Evolutionary conservation across 169 alveolate genomes (phyloP).

Genomic region (Theileria annulata): DNA sequence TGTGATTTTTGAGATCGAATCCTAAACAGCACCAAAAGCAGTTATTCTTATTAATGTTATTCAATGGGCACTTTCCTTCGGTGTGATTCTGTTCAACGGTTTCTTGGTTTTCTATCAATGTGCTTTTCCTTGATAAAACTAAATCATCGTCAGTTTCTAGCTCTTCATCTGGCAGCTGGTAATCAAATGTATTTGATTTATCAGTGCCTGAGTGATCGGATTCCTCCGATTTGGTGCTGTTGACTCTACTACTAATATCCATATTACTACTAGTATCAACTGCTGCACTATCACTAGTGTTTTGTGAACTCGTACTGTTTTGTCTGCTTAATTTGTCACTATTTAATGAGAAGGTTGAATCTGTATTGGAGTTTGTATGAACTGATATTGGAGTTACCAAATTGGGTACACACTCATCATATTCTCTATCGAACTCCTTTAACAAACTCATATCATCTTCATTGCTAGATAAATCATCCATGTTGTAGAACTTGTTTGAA

Average conservation of each 20-base stretch:
- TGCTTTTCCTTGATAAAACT: neutral
- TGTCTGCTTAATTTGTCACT: neutral
- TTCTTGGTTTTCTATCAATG: neutral
- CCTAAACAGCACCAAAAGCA: constrained; percentile 66
- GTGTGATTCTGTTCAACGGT: neutral
- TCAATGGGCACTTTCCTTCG: constrained; percentile 14
- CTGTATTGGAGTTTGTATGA: neutral
- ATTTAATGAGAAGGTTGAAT: neutral
- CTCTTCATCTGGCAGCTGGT: neutral
- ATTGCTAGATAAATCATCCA: neutral
- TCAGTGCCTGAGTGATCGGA: neutral
- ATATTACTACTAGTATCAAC: neutral
- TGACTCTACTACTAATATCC: neutral
- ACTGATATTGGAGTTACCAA: constrained; percentile 3
- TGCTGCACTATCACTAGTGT: neutral
- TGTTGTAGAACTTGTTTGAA: neutral
- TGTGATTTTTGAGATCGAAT: constrained; percentile 30
- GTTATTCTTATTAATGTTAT: constrained; percentile 16
- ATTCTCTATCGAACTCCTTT: neutral
- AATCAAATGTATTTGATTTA: neutral
- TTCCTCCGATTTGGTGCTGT: neutral
- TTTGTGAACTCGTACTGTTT: neutral
- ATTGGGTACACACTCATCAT: constrained; percentile 4
- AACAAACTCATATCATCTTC: neutral
- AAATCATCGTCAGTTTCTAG: neutral